Base-by-base conservation (phyloP, 768 basidiomycete genomes). In the Rhizopogon rudus region DNA sequence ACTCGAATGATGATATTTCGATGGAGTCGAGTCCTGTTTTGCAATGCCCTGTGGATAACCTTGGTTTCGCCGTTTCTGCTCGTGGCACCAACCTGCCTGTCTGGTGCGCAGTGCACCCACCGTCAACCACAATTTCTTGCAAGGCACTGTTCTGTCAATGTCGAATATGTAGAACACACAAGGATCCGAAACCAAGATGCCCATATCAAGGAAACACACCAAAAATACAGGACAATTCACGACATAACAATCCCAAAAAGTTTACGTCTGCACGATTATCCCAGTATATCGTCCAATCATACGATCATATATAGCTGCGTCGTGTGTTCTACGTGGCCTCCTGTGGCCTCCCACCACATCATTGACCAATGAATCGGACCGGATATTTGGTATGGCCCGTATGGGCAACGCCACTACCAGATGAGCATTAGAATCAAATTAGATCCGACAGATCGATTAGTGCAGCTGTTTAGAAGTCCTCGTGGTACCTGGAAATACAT, bases 401-500 rank as follows among this genome's bases (percentile, higher is more conserved):
- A 49, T 49, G n/a, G 29, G 29, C 45, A 49, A 49, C 10, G 16
- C 33, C 35, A 54, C 43, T 35, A 45, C 52, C 29, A 44, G 45
- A 37, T 37, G 35, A 10, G 33, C 53, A 60, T 61, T 60, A 60
- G 35, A 41, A 12, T 17, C 46, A 49, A 41, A 45, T 65, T 55
- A 71, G 70, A 69, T 71, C 63, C 61, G 69, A 60, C 58, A 59
- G 44, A 51, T 46, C 51, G 45, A 61, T 57, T 57, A 57, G 61
- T 53, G 62, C 56, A 44, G 57, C 53, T 58, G 54, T 55, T 57
- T 60, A 63, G 49, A 55, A 45, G 50, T 57, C 68, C 68, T 71
- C 61, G 64, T 70, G 65, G 70, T 70, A 71, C 61, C 66, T 65
- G 46, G 52, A 58, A 53, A 62, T 63, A 52, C 62, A 60, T 45